phyloP scores from a whole-genome alignment of 176 grass and related monocot species.

The Oryza brachyantha region DNA sequence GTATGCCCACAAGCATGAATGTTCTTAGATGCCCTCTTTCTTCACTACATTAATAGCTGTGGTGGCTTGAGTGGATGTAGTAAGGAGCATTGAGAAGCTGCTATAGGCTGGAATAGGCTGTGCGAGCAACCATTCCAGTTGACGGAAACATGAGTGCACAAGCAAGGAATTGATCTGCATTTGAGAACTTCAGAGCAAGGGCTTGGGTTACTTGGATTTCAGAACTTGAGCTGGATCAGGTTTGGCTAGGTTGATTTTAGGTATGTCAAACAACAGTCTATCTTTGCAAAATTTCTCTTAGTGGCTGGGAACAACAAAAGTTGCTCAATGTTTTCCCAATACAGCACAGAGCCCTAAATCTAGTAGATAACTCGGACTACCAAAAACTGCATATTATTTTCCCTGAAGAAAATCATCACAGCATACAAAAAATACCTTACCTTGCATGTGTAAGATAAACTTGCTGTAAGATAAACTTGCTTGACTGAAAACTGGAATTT shows the following conservation, averaged over 20 bases:
- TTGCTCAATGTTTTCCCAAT: not conserved
- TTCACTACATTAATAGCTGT: not conserved
- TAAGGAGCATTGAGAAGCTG: not conserved
- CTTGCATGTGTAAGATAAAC: not conserved
- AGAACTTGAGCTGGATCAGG: not conserved
- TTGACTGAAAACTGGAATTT: not conserved
- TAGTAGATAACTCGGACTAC: not conserved
- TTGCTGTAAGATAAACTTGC: not conserved
- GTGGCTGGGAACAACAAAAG: not conserved
- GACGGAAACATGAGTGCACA: not conserved
- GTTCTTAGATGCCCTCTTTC: not conserved
- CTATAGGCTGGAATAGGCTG: not conserved
- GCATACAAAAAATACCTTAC: not conserved
- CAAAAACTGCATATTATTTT: not conserved
- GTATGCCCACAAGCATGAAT: not conserved
- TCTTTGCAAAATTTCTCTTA: not conserved
- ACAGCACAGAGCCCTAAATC: not conserved
- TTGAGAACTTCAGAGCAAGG: not conserved
- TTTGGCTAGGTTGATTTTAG: conserved; percentile 8
- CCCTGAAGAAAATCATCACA: not conserved
- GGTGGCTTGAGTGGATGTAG: not conserved
- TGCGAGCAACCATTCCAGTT: not conserved
- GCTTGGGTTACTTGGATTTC: not conserved
- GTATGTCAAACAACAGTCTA: not conserved
- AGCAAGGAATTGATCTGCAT: not conserved